phyloP scores from a whole-genome alignment of 768 basidiomycete genomes.

The Boletus edulis region DNA sequence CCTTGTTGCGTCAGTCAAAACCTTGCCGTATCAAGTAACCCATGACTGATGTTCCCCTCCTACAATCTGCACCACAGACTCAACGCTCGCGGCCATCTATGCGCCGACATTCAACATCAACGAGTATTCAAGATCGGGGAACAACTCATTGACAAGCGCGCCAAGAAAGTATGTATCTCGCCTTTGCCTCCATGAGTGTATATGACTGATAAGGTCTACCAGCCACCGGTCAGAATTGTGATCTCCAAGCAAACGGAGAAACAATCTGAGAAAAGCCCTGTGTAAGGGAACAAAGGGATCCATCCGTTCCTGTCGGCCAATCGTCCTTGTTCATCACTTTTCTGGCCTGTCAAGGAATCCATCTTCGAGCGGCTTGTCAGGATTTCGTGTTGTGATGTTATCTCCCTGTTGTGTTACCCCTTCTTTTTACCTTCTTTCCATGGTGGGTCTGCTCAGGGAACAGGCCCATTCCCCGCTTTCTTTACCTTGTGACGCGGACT shows the following conservation, averaged over 20 bases:
- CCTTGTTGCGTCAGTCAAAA: constrained; percentile 13
- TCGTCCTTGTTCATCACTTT: no score
- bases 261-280: constrained; percentile 3
- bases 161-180: constrained; percentile 6
- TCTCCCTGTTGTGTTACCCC: background rate
- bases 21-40: background rate
- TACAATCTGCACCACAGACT: constrained; percentile 7
- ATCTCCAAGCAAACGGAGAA: constrained; percentile 12
- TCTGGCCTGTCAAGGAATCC: no score
- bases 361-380: no score
- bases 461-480: background rate
- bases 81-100: constrained; percentile 7
- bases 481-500: background rate
- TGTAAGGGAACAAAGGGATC: background rate
- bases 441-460: background rate
- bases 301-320: no score
- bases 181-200: background rate
- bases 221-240: constrained; percentile 17
- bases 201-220: background rate
- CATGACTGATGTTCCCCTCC: background rate
- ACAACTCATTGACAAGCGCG: constrained; percentile 1
- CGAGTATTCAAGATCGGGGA: background rate
- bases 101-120: constrained; percentile 14
- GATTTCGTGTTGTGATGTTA: no score
- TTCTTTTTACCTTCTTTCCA: background rate